Evolutionary conservation across 148 eudicot species (phyloP).

Genomic region (Fallopia convolvulus): DNA sequence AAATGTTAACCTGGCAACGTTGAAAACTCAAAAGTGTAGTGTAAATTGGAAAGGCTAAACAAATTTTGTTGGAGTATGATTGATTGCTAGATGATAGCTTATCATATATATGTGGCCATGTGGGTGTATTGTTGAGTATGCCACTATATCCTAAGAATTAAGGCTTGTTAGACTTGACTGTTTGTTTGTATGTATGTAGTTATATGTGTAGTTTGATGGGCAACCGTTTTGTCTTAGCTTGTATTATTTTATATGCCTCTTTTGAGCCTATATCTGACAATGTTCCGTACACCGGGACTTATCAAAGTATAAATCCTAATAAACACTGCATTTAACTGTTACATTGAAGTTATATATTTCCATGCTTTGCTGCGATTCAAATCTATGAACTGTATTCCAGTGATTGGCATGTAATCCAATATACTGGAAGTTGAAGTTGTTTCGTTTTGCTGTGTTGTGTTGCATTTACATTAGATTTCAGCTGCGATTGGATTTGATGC

Average conservation of each 20-base stretch:
- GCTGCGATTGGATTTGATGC: constrained; percentile 97
- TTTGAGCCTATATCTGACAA: background rate
- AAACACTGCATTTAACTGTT: background rate
- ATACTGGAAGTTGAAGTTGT: background rate
- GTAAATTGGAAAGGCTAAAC: background rate
- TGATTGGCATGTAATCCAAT: background rate
- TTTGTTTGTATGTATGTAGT: background rate
- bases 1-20: background rate
- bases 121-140: background rate
- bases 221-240: background rate
- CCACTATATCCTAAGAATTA: background rate
- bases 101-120: background rate
- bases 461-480: constrained; percentile 50
- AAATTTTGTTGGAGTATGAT: background rate
- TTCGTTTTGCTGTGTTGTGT: background rate
- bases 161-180: background rate
- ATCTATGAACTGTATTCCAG: background rate
- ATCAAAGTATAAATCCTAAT: too few relatives aligned
- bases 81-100: background rate
- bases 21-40: background rate
- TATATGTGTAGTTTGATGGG: background rate
- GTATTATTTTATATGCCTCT: background rate
- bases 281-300: background rate
- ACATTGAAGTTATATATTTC: background rate
- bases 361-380: background rate